Conservation (phyloP, 164 flowering plant genomes). For the Aristolochia fimbriata region DNA sequence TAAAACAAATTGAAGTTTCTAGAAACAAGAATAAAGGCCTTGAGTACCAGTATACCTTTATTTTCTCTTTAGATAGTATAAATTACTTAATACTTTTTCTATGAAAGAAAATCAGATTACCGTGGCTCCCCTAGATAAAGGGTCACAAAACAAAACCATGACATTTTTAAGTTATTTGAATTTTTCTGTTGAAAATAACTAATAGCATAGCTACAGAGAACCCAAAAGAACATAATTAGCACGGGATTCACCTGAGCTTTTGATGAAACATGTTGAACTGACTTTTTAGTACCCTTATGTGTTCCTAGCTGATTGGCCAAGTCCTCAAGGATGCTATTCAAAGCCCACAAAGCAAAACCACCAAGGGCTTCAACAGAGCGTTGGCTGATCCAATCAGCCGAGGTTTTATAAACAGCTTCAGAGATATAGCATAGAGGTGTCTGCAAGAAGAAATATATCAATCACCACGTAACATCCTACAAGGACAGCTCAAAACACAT, state of each 20-base stretch:
- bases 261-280: conserved; percentile 42
- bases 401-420: conserved; percentile 73
- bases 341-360: conserved; percentile 56
- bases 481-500: too few relatives aligned
- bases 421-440: conserved; percentile 62
- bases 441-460: conserved; percentile 26
- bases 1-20: too few relatives aligned
- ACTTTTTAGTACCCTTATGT: conserved; percentile 69
- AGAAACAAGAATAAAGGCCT: too few relatives aligned
- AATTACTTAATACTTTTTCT: too few relatives aligned
- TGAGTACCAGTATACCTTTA: too few relatives aligned
- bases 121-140: too few relatives aligned
- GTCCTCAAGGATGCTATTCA: conserved; percentile 67
- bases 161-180: background rate
- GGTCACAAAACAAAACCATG: too few relatives aligned
- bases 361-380: conserved; percentile 53
- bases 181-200: background rate
- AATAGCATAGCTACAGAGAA: background rate
- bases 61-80: too few relatives aligned
- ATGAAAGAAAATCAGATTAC: too few relatives aligned
- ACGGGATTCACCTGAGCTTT: conserved; percentile 61
- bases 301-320: conserved; percentile 44
- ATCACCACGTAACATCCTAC: background rate
- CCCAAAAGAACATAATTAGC: background rate
- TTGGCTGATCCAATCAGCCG: conserved; percentile 76